A percentile compares a stretch with the other conserved stretches of the same genome.
Evolutionary conservation across 176 grass and related monocot species (phyloP).

Genomic region (Aegilops sharonensis): DNA sequence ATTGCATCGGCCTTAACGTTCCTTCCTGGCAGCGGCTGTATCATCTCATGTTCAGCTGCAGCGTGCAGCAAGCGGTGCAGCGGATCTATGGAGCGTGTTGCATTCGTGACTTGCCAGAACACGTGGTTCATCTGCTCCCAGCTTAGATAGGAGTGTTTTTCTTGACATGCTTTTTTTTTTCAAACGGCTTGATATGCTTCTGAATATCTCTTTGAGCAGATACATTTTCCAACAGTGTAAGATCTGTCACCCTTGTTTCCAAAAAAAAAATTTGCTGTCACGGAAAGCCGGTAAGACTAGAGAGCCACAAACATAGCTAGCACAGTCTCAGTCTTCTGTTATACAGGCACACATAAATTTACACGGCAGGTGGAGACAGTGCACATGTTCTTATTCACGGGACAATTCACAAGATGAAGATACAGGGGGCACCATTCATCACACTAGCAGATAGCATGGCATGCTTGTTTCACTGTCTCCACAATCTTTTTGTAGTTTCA

Average conservation of each 20-base stretch:
- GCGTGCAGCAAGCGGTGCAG: no score
- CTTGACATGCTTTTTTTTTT: no score
- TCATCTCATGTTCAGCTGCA: no score
- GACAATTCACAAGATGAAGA: slow-evolving; percentile 15
- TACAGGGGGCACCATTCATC: background rate
- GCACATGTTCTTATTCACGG: background rate
- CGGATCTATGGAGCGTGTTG: background rate
- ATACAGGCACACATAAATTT: background rate
- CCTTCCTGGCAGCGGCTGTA: no score
- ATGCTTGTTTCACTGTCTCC: background rate
- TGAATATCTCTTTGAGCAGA: background rate
- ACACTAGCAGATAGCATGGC: background rate
- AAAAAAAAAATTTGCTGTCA: background rate
- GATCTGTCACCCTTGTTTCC: no score
- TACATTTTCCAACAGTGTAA: background rate
- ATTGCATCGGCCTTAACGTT: no score
- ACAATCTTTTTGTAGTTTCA: background rate
- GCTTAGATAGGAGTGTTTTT: background rate
- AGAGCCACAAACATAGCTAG: background rate
- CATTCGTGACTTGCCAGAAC: background rate
- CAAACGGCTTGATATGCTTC: background rate
- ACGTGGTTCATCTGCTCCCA: background rate
- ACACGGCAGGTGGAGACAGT: background rate
- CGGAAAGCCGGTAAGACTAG: background rate
- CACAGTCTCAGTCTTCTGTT: background rate